phyloP scores from a whole-genome alignment of 2,329 filamentous ascomycete genomes.

The Daldinia sp. region DNA sequence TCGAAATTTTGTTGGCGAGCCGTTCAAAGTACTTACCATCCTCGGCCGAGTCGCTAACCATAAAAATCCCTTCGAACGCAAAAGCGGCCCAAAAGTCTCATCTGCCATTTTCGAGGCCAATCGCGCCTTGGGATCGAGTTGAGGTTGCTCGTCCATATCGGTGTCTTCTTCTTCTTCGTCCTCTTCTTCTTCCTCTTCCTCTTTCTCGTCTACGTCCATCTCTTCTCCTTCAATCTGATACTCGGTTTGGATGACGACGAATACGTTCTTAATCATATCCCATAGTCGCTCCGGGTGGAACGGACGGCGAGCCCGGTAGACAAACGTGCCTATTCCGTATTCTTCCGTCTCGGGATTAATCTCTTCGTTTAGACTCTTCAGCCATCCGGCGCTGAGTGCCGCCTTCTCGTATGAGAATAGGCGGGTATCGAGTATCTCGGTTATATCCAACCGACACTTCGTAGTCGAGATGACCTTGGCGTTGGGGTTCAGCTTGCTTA shows the following conservation, averaged over 20 bases:
- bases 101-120: conserved; percentile 68
- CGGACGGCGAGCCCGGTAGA: conserved; percentile 71
- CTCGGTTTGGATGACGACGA: conserved; percentile 62
- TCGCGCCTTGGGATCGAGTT: conserved; percentile 52
- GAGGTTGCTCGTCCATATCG: conserved; percentile 45
- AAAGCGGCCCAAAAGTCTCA: conserved; percentile 65
- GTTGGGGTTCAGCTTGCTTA: conserved; percentile 70
- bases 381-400: conserved; percentile 75
- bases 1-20: background rate
- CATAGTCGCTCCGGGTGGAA: conserved; percentile 62
- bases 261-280: conserved; percentile 61
- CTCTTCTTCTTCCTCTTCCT: conserved; percentile 51
- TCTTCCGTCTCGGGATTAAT: conserved; percentile 79
- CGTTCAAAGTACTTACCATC: background rate
- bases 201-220: conserved; percentile 42
- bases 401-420: conserved; percentile 74
- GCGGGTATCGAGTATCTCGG: conserved; percentile 73
- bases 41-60: conserved; percentile 59
- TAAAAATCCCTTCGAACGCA: conserved; percentile 73
- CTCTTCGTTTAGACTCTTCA: conserved; percentile 77
- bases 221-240: conserved; percentile 52
- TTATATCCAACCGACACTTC: conserved; percentile 67
- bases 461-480: background rate
- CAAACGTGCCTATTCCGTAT: conserved; percentile 78
- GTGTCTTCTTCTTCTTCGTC: conserved; percentile 52